phyloP scores from a whole-genome alignment of 345 rosid species.

The Litchi chinensis region DNA sequence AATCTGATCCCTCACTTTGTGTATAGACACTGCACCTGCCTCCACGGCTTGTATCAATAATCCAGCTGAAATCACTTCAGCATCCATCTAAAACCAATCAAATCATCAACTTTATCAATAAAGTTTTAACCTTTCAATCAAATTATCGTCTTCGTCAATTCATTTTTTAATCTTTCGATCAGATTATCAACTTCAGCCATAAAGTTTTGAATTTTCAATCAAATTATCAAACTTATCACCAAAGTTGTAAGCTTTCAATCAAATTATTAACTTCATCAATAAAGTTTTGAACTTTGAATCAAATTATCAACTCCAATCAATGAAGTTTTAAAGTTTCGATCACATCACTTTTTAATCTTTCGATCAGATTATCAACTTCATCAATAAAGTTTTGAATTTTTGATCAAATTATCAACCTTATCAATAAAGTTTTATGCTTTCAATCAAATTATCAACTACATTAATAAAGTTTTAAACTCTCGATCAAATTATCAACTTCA shows the following conservation, averaged over 20 bases:
- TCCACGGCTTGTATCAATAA: conserved; percentile 67
- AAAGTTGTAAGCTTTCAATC: no score
- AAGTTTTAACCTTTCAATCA: not conserved
- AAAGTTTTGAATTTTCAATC: not conserved
- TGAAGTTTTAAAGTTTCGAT: not conserved
- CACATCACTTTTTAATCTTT: no score
- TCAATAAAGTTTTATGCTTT: not conserved
- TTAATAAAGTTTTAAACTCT: not conserved
- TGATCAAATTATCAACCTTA: not conserved
- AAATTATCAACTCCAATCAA: not conserved
- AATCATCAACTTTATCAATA: not conserved
- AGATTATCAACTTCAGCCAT: no score
- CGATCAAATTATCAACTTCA: not conserved
- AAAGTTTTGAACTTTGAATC: not conserved
- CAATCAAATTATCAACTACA: not conserved
- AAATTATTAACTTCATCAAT: not conserved
- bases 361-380: not conserved
- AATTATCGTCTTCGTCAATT: not conserved
- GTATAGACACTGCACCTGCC: conserved; percentile 59
- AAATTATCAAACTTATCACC: no score
- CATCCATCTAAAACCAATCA: conserved; percentile 74
- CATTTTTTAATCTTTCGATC: no score
- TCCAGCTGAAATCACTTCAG: conserved; percentile 94
- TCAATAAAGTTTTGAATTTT: not conserved
- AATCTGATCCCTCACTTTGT: conserved; percentile 64